Evolutionary conservation across 2,329 filamentous ascomycete genomes (phyloP).

Genomic region (Talaromyces atroroseus): DNA sequence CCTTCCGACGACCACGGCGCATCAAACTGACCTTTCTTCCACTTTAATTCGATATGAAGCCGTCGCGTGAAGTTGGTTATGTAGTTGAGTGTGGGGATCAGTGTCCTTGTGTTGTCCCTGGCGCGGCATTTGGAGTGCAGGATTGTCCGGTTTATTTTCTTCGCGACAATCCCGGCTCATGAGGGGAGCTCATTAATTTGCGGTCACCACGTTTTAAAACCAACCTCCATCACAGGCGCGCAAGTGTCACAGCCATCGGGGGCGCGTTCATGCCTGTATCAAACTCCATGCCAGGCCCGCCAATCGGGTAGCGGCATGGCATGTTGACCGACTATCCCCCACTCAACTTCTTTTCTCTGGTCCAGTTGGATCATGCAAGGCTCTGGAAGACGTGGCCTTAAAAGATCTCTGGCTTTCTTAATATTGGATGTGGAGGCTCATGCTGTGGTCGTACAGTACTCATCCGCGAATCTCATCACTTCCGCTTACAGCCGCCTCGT

Average conservation of each 20-base stretch:
- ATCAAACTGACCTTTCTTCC: neutral
- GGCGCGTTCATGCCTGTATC: neutral
- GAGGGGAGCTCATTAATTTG: neutral
- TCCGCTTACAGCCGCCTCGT: constrained; percentile 5
- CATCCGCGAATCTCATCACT: constrained; percentile 7
- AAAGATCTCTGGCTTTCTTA: constrained; percentile 9
- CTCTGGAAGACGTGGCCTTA: constrained; percentile 8
- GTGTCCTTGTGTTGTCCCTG: neutral
- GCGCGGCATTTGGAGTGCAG: neutral
- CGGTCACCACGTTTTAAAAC: neutral
- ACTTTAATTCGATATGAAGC: neutral
- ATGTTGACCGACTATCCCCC: constrained; percentile 8
- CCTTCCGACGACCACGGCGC: neutral
- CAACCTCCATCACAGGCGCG: neutral
- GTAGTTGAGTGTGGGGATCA: neutral
- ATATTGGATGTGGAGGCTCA: constrained; percentile 7
- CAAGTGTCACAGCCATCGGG: constrained; percentile 2
- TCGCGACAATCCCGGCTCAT: neutral
- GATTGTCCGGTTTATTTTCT: constrained; percentile 5
- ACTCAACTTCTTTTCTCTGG: neutral
- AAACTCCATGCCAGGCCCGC: neutral
- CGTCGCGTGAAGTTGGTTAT: neutral
- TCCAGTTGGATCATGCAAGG: constrained; percentile 5
- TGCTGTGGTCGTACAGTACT: constrained; percentile 10
- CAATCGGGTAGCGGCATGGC: constrained; percentile 10